Percentiles rank a stretch among this genome's conserved stretches.
These are phyloP conservation scores for Xylaria flabelliformis DNA, from an alignment of 495 filamentous ascomycete species.

Conservation along the genomic window DNA sequence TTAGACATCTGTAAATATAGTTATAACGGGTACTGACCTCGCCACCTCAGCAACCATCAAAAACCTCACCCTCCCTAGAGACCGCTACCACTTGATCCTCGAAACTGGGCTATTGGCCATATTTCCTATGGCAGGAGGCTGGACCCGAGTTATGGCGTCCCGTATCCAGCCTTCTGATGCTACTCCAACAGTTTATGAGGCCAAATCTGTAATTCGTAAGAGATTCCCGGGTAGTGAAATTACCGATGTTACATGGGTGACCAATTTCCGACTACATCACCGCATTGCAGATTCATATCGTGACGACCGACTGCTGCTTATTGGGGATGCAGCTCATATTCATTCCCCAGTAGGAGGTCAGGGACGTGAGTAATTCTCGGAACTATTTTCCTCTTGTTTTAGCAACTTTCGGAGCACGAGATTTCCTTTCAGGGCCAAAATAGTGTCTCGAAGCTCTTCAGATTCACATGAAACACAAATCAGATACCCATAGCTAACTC, in stretches of 20 bases:
- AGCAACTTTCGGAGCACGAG: too few species aligned
- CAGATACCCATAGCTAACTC: too few species aligned
- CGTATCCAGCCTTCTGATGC: background rate
- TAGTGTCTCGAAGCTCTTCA: too few species aligned
- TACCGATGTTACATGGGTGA: constrained; percentile 4
- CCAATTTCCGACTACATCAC: constrained; percentile 24
- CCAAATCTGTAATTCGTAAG: background rate
- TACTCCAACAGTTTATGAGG: background rate
- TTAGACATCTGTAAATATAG: background rate
- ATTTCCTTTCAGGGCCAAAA: too few species aligned
- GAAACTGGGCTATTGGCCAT: constrained; percentile 20
- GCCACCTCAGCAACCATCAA: constrained; percentile 25
- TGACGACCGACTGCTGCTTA: constrained; percentile 23
- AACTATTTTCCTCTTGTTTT: too few species aligned
- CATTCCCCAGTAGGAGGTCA: constrained; percentile 76
- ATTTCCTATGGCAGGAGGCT: constrained; percentile 12
- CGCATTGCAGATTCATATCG: constrained; percentile 22
- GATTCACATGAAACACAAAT: too few species aligned
- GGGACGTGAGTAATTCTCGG: constrained; percentile 49
- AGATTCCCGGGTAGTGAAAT: background rate
- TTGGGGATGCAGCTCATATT: constrained; percentile 63
- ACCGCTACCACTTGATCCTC: constrained; percentile 31
- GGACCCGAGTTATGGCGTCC: constrained; percentile 12
- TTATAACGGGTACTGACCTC: background rate
- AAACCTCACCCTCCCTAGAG: constrained; percentile 30